These are phyloP conservation scores for Hyaloperonospora arabidopsidis DNA, from an alignment of 352 stramenopile species.

Conservation along the genomic window DNA sequence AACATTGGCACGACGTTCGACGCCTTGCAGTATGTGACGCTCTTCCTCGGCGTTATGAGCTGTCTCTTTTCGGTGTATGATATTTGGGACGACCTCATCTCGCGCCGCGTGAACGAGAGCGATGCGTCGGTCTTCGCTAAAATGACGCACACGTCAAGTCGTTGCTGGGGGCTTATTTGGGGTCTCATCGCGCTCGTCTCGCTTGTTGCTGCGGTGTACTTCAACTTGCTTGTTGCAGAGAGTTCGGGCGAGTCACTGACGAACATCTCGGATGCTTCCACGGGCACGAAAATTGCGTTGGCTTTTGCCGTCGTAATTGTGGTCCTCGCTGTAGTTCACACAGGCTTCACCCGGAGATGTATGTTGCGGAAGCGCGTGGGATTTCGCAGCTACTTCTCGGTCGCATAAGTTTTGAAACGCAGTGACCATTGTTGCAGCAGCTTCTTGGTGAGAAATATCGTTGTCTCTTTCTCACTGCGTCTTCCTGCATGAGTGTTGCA, in stretches of 20 bases:
- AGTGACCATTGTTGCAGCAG: slow-evolving; percentile 1
- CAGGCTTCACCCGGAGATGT: slow-evolving; percentile 58
- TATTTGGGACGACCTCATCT: slow-evolving; percentile 88
- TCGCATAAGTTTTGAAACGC: slow-evolving; percentile 19
- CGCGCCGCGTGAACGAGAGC: slow-evolving; percentile 78
- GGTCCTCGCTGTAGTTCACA: slow-evolving; percentile 56
- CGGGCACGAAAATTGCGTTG: slow-evolving; percentile 54
- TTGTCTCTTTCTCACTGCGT: slow-evolving; percentile 5
- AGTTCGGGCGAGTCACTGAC: slow-evolving; percentile 39
- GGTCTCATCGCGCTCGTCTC: slow-evolving; percentile 67
- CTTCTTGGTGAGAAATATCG: background rate
- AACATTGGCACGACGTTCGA: slow-evolving; percentile 59
- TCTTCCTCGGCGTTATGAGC: slow-evolving; percentile 88
- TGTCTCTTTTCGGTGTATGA: slow-evolving; percentile 88
- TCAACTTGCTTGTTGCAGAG: slow-evolving; percentile 69
- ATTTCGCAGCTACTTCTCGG: slow-evolving; percentile 28
- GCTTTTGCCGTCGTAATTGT: slow-evolving; percentile 38
- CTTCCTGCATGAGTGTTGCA: background rate
- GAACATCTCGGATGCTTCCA: slow-evolving; percentile 46
- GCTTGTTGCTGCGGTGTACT: slow-evolving; percentile 74
- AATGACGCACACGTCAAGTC: slow-evolving; percentile 86
- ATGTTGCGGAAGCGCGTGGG: slow-evolving; percentile 49
- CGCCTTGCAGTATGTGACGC: slow-evolving; percentile 74
- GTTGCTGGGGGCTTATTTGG: slow-evolving; percentile 88
- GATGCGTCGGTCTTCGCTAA: slow-evolving; percentile 85